A percentile compares a stretch with the other conserved stretches of the same genome.
Conservation (phyloP, 768 basidiomycete species). For the Russula compacta region DNA sequence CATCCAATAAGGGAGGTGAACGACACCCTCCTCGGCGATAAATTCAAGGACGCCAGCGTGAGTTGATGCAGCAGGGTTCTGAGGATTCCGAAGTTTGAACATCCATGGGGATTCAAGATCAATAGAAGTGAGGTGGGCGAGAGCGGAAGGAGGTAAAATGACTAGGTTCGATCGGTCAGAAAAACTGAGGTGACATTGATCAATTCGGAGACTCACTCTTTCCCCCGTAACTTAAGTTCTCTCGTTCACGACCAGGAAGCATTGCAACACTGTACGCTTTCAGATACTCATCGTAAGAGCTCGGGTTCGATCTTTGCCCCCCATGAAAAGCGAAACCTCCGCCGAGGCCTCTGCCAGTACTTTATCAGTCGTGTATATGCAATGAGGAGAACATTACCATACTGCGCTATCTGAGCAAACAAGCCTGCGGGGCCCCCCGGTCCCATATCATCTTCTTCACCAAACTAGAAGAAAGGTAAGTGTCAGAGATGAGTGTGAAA, state of each 20-base stretch:
- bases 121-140: slow-evolving; percentile 78
- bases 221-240: slow-evolving; percentile 93
- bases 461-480: slow-evolving; percentile 4
- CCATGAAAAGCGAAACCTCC: slow-evolving; percentile 38
- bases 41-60: slow-evolving; percentile 98
- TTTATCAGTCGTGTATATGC: slow-evolving; percentile 4
- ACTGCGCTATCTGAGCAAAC: slow-evolving; percentile 61
- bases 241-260: slow-evolving; percentile 76
- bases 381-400: slow-evolving; percentile 17
- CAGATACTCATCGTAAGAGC: slow-evolving; percentile 84
- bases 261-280: slow-evolving; percentile 95
- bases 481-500: not conserved
- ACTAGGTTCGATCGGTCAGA: slow-evolving; percentile 40
- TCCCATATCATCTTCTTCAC: slow-evolving; percentile 17
- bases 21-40: slow-evolving; percentile 92
- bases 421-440: slow-evolving; percentile 49
- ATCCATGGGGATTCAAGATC: slow-evolving; percentile 93
- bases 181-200: slow-evolving; percentile 2
- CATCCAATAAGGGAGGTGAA: slow-evolving; percentile 98
- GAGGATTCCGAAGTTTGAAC: slow-evolving; percentile 91
- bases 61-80: slow-evolving; percentile 74
- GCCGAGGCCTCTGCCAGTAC: slow-evolving; percentile 40
- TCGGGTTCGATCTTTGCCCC: slow-evolving; percentile 44
- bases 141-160: slow-evolving; percentile 93
- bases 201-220: slow-evolving; percentile 64